These are phyloP conservation scores for Lichtheimia ramosa DNA, from an alignment of 371 early-diverging fungal genomes.

Conservation along the genomic window DNA sequence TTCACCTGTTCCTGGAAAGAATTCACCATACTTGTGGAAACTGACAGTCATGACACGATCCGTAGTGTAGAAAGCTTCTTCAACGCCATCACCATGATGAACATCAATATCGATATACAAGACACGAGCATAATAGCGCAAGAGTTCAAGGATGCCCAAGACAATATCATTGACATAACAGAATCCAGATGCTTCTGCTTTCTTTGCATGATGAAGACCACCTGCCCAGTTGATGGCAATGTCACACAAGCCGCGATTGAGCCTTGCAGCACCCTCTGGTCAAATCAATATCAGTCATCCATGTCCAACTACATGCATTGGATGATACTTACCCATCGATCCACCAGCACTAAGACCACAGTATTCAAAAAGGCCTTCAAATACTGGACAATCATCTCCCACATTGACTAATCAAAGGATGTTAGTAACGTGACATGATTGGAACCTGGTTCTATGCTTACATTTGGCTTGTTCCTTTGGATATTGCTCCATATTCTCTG, in stretches of 20 bases:
- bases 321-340: constrained; percentile 66
- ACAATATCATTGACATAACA: constrained; percentile 98
- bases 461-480: constrained; percentile 70
- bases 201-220: constrained; percentile 96
- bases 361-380: constrained; percentile 92
- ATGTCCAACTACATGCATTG: neutral
- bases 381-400: constrained; percentile 89
- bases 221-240: constrained; percentile 96
- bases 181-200: constrained; percentile 91
- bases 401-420: constrained; percentile 34
- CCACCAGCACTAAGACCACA: constrained; percentile 87
- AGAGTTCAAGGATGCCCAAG: constrained; percentile 83
- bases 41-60: constrained; percentile 94
- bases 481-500: constrained; percentile 76
- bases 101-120: constrained; percentile 97
- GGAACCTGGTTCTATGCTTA: constrained; percentile 24
- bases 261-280: constrained; percentile 77
- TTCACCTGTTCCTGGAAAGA: constrained; percentile 95
- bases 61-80: constrained; percentile 92
- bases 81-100: constrained; percentile 98
- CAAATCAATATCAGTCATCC: neutral
- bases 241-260: constrained; percentile 84
- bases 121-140: constrained; percentile 82
- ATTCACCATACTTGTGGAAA: constrained; percentile 93
- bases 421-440: neutral